Percentiles rank a stretch among this genome's conserved stretches.
phyloP scores from a whole-genome alignment of 768 basidiomycete genomes.

The Rhodotorula babjevae region DNA sequence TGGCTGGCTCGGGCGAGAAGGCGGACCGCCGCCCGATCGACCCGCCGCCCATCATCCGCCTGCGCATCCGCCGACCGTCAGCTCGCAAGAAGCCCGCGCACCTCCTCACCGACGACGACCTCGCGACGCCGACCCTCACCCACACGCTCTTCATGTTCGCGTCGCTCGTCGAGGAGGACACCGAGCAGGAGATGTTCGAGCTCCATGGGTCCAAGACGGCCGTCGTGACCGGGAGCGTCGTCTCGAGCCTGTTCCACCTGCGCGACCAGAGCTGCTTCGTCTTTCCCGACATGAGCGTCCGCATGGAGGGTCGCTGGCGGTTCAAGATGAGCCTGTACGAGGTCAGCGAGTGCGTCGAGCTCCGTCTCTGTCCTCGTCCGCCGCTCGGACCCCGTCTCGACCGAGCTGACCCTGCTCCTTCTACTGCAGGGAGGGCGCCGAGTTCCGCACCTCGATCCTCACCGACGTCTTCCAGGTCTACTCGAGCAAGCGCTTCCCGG shows the following conservation, averaged over 20 bases:
- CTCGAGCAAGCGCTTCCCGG: slow-evolving; percentile 92
- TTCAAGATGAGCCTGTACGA: slow-evolving; percentile 76
- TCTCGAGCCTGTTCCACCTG: slow-evolving; percentile 83
- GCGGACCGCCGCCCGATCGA: slow-evolving; percentile 95
- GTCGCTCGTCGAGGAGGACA: slow-evolving; percentile 28
- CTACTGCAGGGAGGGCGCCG: slow-evolving; percentile 66
- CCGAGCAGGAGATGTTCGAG: slow-evolving; percentile 31
- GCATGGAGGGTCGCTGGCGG: slow-evolving; percentile 85
- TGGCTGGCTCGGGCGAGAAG: slow-evolving; percentile 45
- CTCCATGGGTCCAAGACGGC: slow-evolving; percentile 52
- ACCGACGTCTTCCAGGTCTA: slow-evolving; percentile 89
- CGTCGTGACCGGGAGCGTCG: slow-evolving; percentile 84
- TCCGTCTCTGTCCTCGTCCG: background rate
- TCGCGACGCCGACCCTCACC: slow-evolving; percentile 28
- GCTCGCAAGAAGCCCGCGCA: background rate
- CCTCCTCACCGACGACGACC: slow-evolving; percentile 24
- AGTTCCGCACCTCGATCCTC: slow-evolving; percentile 83
- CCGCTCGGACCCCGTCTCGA: background rate
- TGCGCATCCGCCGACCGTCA: slow-evolving; percentile 56
- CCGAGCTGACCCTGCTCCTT: slow-evolving; percentile 11
- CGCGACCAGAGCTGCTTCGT: slow-evolving; percentile 79
- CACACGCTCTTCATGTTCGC: slow-evolving; percentile 38
- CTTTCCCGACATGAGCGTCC: slow-evolving; percentile 86
- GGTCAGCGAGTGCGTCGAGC: slow-evolving; percentile 70
- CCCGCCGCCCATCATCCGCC: slow-evolving; percentile 93